Conservation (phyloP, 805 yeast species). For the Wickerhamomyces ciferrii region DNA sequence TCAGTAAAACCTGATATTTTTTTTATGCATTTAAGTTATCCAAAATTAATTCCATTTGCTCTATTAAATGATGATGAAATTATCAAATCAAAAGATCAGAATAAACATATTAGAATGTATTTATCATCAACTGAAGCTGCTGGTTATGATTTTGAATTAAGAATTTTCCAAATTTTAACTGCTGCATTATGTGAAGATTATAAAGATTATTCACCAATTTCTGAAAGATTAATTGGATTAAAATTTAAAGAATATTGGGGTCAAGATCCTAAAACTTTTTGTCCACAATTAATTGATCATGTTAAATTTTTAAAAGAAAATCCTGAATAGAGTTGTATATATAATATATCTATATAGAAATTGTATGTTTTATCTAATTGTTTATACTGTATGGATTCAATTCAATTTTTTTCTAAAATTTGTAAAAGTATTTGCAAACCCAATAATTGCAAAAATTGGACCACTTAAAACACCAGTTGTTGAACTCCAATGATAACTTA, state of each 20-base stretch:
- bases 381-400: no score
- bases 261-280: conserved; percentile 21
- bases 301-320: conserved; percentile 25
- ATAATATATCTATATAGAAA: background rate
- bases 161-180: conserved; percentile 33
- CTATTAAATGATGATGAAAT: conserved; percentile 22
- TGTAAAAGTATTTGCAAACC: conserved; percentile 11
- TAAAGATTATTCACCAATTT: conserved; percentile 16
- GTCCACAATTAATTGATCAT: conserved; percentile 29
- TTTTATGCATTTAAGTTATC: conserved; percentile 60
- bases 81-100: conserved; percentile 13
- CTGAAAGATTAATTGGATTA: conserved; percentile 20
- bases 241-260: conserved; percentile 23
- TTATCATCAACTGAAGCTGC: conserved; percentile 15
- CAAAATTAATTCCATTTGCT: conserved; percentile 36
- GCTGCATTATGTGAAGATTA: conserved; percentile 30
- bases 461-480: conserved; percentile 11
- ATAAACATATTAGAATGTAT: conserved; percentile 29
- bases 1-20: conserved; percentile 19
- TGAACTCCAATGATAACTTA: conserved; percentile 18
- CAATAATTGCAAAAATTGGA: conserved; percentile 14
- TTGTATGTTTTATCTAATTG: no score
- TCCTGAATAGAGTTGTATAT: conserved; percentile 15
- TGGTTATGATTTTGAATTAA: conserved; percentile 34
- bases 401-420: conserved; percentile 7